Conservation (phyloP, 345 rosid species). For the Euclidium syriacum region DNA sequence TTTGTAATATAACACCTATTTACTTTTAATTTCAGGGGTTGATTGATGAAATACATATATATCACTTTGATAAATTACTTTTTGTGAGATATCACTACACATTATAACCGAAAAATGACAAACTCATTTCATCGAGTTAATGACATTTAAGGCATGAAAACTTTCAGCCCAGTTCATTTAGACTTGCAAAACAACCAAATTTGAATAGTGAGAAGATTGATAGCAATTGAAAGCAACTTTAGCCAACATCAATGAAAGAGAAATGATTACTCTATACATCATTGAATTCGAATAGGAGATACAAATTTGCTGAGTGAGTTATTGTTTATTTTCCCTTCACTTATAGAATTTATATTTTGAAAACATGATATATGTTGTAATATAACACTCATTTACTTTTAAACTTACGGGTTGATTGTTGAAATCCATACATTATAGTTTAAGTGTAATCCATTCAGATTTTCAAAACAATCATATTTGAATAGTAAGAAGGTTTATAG, state of each 20-base stretch:
- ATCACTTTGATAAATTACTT: not conserved
- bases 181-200: conserved; percentile 5
- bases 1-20: too few species aligned
- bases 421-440: too few species aligned
- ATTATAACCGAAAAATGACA: conserved; percentile 21
- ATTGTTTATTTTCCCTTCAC: too few species aligned
- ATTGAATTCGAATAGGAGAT: not conserved
- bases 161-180: conserved; percentile 24
- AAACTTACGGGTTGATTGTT: too few species aligned
- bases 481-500: conserved; percentile 9
- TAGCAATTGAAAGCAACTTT: conserved; percentile 4
- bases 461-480: not conserved
- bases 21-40: too few species aligned
- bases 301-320: too few species aligned
- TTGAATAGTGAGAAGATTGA: not conserved
- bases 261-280: conserved; percentile 24
- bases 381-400: too few species aligned
- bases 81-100: conserved; percentile 30
- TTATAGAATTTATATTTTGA: too few species aligned
- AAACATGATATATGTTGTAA: too few species aligned
- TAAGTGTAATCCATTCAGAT: too few species aligned
- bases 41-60: too few species aligned
- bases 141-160: conserved; percentile 11
- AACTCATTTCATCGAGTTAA: conserved; percentile 21
- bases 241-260: conserved; percentile 20